Base-by-base conservation (phyloP, 1,139 yeast species). In the Candida glucosophila region DNA sequence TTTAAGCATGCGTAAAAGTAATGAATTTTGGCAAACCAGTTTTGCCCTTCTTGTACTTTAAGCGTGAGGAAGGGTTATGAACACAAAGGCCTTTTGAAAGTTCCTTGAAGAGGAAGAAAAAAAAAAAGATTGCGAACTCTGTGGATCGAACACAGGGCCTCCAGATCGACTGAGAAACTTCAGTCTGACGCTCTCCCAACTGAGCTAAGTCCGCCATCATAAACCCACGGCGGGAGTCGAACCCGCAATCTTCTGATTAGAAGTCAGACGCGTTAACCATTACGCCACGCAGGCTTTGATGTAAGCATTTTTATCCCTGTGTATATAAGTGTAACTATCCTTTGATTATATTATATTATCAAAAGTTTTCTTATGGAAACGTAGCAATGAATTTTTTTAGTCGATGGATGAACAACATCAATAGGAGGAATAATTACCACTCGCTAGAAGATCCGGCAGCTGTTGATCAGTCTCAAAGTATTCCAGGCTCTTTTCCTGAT, bases 161-260 rank as follows among this genome's bases (percentile, higher is more conserved):
- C 68, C 81, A 77, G 86, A 77, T 76, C 42, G 42, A 44, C 46
- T 47, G 42, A 49, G 50, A 33, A 17, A 36, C 82, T 75, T 76
- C 82, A 75, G 82, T 75, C 83, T 74, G 79, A 72, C 83, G 83
- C 83, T 76, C 82, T 76, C 82, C 83, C 82, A 69, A 72, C 81
- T 76, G 83, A 76, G 83, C 82, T 74, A 16, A 16, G n/a, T 16
- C 20, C 32, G 32, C 30, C 32, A 27, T 12, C 12, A 21, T 12
- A 25, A 41, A 46, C 52, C 50, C 52, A 43, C 47, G 50, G 49
- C 50, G 52, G 52, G 50, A 46, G 47, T 45, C 52, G 52, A 46
- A 46, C 52, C 52, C 50, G 49, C 49, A 45, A 45, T 46, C 52
- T 45, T 46, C 43, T 46, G 51, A 46, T 45, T 46, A 46, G 52